Evolutionary conservation across 2,329 filamentous ascomycete species (phyloP).

Genomic region (Lasiodiplodia theobromae): DNA sequence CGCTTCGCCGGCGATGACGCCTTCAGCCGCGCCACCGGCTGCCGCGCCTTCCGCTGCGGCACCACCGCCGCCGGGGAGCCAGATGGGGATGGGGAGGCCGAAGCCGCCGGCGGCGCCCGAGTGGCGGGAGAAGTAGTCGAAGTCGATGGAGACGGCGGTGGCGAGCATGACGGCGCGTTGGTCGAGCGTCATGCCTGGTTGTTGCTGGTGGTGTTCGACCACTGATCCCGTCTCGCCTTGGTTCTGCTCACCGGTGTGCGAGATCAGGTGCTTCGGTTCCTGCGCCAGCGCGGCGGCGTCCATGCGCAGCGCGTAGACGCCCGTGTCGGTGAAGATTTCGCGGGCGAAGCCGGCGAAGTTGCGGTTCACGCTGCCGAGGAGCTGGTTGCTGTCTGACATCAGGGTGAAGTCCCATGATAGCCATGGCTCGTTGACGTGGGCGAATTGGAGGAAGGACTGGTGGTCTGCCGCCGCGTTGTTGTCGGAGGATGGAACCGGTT

Average conservation of each 20-base stretch:
- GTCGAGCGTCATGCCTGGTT: conserved; percentile 67
- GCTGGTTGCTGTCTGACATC: conserved; percentile 55
- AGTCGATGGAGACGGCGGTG: conserved; percentile 70
- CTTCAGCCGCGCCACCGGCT: conserved; percentile 48
- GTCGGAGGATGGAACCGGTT: conserved; percentile 38
- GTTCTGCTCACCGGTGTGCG: neutral
- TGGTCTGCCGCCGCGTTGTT: conserved; percentile 41
- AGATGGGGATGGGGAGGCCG: conserved; percentile 55
- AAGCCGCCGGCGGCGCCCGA: conserved; percentile 56
- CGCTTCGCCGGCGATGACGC: conserved; percentile 49
- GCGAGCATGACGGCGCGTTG: conserved; percentile 72
- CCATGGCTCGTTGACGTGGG: conserved; percentile 68
- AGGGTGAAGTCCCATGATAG: conserved; percentile 71
- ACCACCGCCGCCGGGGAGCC: conserved; percentile 57
- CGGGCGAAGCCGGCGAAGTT: conserved; percentile 69
- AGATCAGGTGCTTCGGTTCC: neutral
- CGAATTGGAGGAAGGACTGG: conserved; percentile 64
- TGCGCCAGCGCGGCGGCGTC: conserved; percentile 56
- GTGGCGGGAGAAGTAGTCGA: conserved; percentile 72
- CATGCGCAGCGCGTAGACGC: conserved; percentile 70
- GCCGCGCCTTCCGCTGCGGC: conserved; percentile 42
- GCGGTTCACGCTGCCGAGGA: conserved; percentile 69
- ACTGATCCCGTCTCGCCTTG: neutral
- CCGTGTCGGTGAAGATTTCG: conserved; percentile 71
- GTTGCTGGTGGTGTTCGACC: conserved; percentile 39